Evolutionary conservation across 1,284 basidiomycete genomes (phyloP), one percentile per base, ranked within the genome.

Genomic region (Malassezia globosa): DNA sequence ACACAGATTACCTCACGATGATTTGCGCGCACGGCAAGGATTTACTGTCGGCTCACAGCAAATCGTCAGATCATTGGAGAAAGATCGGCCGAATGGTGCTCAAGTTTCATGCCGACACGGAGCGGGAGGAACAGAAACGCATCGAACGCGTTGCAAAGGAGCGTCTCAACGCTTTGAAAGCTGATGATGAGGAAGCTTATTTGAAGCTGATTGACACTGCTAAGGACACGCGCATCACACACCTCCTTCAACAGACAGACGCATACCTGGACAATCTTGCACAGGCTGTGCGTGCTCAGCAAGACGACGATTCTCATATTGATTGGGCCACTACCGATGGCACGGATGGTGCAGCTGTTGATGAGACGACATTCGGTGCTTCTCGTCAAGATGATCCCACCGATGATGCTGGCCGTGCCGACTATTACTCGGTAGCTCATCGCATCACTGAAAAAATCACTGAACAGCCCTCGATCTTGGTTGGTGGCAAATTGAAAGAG

Each of bases 191-290:
- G 76, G 94, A 96, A 73, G 92, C 88, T 16, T 99, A 99, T 73
- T 84, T 97, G 79, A 92, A 90, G 72, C 84, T 99, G 63, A 90
- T 99, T 66, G 94, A 97, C 74, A 95, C 92, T 31, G 94, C 92
- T 56, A 99, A 97, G 74, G 94, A 97, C 67, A 96, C 92, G 13
- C 85, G 94, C 76, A 97, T 99, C 74, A 94, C 90, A 0, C 94
- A 97, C 74, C 77, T 97, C 23, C 76, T 97, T 52, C 79, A 84
- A 42, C 92, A 97, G 76, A 99, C 94, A 13, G 92, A 97, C 66
- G 73, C 82, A 1, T 99, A 92, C 75, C 81, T 97, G 60, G 90
- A 96, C 72, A 88, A 85, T 10, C 81, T 99, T 22, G 87, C 90
- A 0, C 86, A 90, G 55, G 90, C 90, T 23, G 90, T 99, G 51